Evolutionary conservation across 768 basidiomycete species (phyloP).

Genomic region (Neoboletus brunneissimus): DNA sequence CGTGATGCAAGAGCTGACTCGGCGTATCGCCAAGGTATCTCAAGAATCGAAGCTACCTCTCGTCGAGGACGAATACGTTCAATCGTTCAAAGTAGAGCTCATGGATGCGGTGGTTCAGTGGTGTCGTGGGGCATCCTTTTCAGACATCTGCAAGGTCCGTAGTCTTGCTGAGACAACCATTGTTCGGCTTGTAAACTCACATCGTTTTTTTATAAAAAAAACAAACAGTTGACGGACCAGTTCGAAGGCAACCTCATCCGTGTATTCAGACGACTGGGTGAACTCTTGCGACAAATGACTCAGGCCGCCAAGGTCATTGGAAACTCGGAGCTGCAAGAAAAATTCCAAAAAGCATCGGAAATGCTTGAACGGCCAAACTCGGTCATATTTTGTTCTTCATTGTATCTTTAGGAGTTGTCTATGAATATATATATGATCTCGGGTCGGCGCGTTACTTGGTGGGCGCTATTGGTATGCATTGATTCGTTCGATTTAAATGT

Average conservation of each 20-base stretch:
- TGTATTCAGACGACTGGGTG: slow-evolving; percentile 91
- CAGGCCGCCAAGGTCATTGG: slow-evolving; percentile 96
- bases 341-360: slow-evolving; percentile 88
- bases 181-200: background rate
- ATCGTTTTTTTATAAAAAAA: background rate
- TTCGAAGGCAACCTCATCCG: slow-evolving; percentile 97
- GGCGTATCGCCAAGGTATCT: slow-evolving; percentile 95
- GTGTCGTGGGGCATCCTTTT: slow-evolving; percentile 97
- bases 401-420: slow-evolving; percentile 58
- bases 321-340: slow-evolving; percentile 88
- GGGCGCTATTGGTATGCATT: background rate
- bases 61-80: slow-evolving; percentile 92
- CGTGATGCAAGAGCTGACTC: slow-evolving; percentile 92
- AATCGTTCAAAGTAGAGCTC: slow-evolving; percentile 96
- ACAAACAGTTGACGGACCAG: slow-evolving; percentile 79
- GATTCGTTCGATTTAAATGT: background rate
- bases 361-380: slow-evolving; percentile 94
- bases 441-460: background rate
- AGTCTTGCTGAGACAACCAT: background rate
- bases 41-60: slow-evolving; percentile 88
- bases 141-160: slow-evolving; percentile 90
- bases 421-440: background rate
- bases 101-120: slow-evolving; percentile 98
- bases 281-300: slow-evolving; percentile 94
- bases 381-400: slow-evolving; percentile 85